phyloP scores from a whole-genome alignment of 228 moss, liverwort and hornwort species.

The Sphagnum magellanicum region DNA sequence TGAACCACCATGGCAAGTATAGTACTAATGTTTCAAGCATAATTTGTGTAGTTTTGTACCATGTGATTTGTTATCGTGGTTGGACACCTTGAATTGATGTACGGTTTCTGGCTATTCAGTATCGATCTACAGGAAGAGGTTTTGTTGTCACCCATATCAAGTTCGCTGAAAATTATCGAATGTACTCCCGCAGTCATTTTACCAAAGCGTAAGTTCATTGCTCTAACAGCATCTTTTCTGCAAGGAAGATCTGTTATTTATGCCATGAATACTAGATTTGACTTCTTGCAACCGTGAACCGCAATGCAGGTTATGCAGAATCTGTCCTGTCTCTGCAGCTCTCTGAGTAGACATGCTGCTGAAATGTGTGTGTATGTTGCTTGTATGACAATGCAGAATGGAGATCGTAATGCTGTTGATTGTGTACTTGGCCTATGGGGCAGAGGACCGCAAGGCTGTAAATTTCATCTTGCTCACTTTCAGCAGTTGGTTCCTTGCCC shows the following conservation, averaged over 20 bases:
- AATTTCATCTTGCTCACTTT: conserved; percentile 79
- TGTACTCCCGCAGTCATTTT: conserved; percentile 92
- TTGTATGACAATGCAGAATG: conserved; percentile 38
- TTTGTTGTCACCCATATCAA: conserved; percentile 88
- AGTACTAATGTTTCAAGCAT: no score
- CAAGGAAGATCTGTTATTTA: no score
- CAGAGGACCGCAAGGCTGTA: conserved; percentile 55
- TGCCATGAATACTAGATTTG: no score
- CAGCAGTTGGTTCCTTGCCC: conserved; percentile 90
- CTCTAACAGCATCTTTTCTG: not conserved
- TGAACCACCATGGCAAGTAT: no score
- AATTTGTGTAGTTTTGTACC: no score
- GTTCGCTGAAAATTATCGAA: conserved; percentile 91
- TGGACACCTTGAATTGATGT: no score
- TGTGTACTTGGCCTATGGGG: conserved; percentile 78
- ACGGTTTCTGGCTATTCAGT: conserved; percentile 34
- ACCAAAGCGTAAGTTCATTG: conserved; percentile 71
- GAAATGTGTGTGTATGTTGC: no score
- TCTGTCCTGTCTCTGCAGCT: no score
- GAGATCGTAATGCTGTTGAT: conserved; percentile 82
- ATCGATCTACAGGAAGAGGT: conserved; percentile 89
- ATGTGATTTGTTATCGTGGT: not conserved
- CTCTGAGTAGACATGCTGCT: no score
- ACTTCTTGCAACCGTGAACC: no score
- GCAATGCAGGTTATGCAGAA: no score